A percentile compares a stretch with the other conserved stretches of the same genome.
Evolutionary conservation across 495 filamentous ascomycete species (phyloP).

Genomic region (Penicillium canariense): DNA sequence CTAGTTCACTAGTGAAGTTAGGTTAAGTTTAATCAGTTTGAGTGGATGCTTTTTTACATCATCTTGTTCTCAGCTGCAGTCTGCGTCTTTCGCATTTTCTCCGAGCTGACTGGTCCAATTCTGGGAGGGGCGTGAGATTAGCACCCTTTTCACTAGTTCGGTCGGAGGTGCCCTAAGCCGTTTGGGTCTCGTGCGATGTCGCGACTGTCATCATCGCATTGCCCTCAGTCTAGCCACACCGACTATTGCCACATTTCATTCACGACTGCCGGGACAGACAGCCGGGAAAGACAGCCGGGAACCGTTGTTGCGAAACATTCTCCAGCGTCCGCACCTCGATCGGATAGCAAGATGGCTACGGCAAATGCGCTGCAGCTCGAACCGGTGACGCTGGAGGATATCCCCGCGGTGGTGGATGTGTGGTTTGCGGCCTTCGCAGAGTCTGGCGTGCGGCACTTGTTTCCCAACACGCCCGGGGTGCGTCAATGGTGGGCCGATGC

Average conservation of each 20-base stretch:
- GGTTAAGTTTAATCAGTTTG: no score
- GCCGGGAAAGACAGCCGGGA: background rate
- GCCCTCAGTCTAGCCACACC: background rate
- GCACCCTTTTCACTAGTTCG: background rate
- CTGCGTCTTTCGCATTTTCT: background rate
- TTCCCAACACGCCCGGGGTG: slow-evolving; percentile 27
- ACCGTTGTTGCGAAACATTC: background rate
- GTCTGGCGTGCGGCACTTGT: slow-evolving; percentile 11
- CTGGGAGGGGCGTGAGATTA: background rate
- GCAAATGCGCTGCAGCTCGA: slow-evolving; percentile 13
- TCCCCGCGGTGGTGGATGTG: slow-evolving; percentile 19
- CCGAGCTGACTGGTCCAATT: background rate
- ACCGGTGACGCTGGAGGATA: slow-evolving; percentile 22
- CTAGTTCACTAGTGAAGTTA: no score
- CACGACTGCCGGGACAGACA: background rate
- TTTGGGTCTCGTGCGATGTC: background rate
- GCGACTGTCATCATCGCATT: background rate
- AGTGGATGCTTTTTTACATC: no score
- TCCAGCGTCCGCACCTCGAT: background rate
- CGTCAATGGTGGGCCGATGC: slow-evolving; percentile 25
- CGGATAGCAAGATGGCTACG: slow-evolving; percentile 2
- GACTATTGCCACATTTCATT: background rate
- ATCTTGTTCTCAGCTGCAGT: background rate
- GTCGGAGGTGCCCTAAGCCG: background rate
- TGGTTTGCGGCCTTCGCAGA: slow-evolving; percentile 32